Evolutionary conservation across 495 filamentous ascomycete genomes (phyloP), one percentile per base, ranked within the genome.

Genomic region (Penicillium parvum): DNA sequence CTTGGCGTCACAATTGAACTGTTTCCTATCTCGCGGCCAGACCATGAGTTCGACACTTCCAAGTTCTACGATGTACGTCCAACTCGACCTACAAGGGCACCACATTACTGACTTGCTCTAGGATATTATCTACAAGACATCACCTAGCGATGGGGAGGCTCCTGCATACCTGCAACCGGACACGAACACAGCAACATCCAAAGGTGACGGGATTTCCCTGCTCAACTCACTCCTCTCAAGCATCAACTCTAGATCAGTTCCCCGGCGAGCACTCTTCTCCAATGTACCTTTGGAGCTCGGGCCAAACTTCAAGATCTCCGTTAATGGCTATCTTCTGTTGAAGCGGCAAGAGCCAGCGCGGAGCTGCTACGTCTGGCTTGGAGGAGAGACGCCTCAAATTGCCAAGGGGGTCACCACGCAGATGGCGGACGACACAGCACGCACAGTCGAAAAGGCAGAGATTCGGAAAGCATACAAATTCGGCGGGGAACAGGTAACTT

Each of bases 391-490:
- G 40, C 73, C 85, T 3, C 84, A 95, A 56, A 83, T 97, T 32
- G 90, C 79, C 8, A 72, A 81, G 16, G 84, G 83, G 2, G 73
- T 79, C 37, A 89, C 88, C 1, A 79, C 79, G 1, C 77, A 82
- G 37, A 69, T 88, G 28, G 82, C 86, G 12, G 86, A 86, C 16
- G 85, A 90, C 47, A 86, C 82, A 1, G 78, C 81, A 3, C 73
- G 82, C 23, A 74, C 76, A 0, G 79, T 96, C 2, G 87, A 95
- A 41, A 90, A 90, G 52, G 61, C 63, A 7, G 88, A 96, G 45
- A 78, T 96, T 25, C 81, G 84, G 40, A 96, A 95, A 55, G 94
- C 91, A 0, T 99, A 91, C 69, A 95, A 91, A 53, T 97, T 96
- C 50, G 94, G 91, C 21, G 89, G 87, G 14, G 88, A 95, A 49